These are phyloP conservation scores for Lachancea cidri DNA, from an alignment of 805 yeast genomes.

Conservation along the genomic window DNA sequence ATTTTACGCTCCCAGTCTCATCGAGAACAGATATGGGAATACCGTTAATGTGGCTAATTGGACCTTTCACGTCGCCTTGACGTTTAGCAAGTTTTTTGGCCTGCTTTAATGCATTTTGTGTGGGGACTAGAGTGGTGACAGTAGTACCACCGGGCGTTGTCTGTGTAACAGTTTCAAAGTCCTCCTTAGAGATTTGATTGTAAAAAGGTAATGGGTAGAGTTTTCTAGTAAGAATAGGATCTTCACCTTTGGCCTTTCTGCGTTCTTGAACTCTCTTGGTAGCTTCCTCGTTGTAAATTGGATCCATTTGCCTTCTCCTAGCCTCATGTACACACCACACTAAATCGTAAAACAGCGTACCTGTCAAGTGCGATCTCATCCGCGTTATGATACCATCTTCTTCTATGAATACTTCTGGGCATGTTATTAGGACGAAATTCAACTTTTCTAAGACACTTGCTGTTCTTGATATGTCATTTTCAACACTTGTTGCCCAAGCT, in stretches of 20 bases:
- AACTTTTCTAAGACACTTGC: constrained; percentile 87
- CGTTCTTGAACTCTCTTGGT: constrained; percentile 34
- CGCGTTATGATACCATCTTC: constrained; percentile 72
- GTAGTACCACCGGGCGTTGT: constrained; percentile 94
- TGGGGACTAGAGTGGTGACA: constrained; percentile 81
- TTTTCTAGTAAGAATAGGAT: constrained; percentile 27
- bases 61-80: constrained; percentile 19
- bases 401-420: constrained; percentile 74
- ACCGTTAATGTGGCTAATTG: constrained; percentile 56
- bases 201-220: constrained; percentile 81
- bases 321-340: constrained; percentile 96
- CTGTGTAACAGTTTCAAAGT: constrained; percentile 75
- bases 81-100: constrained; percentile 27
- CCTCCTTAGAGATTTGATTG: constrained; percentile 84
- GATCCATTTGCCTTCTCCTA: constrained; percentile 57
- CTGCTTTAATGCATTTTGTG: constrained; percentile 60
- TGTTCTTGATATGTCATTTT: constrained; percentile 84
- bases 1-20: constrained; percentile 65
- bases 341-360: constrained; percentile 83
- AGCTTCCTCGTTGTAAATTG: constrained; percentile 29
- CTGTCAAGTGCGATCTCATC: constrained; percentile 90
- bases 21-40: constrained; percentile 68
- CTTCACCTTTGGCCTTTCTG: constrained; percentile 17
- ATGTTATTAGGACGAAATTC: constrained; percentile 79
- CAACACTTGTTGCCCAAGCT: constrained; percentile 80